Percentiles rank a stretch among this genome's conserved stretches.
phyloP scores from a whole-genome alignment of 192 early-diverging fungal genomes.

The Bifiguratus adelaidae region DNA sequence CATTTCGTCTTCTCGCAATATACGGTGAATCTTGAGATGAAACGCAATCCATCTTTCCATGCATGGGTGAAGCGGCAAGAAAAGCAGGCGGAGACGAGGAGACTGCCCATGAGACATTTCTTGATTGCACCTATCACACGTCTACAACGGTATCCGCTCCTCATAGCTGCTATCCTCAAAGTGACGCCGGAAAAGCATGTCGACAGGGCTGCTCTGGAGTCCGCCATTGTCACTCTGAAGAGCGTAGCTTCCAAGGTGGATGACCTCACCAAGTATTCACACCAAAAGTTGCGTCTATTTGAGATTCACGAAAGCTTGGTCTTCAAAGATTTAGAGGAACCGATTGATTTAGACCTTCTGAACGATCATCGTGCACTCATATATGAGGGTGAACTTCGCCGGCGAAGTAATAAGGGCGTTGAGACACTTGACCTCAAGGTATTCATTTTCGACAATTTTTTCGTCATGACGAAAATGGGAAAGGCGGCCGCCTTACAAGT shows the following conservation, averaged over 20 bases:
- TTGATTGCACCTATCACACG: conserved; percentile 75
- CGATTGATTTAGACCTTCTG: conserved; percentile 59
- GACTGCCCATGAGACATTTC: conserved; percentile 17
- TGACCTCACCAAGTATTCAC: neutral
- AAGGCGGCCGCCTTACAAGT: no score
- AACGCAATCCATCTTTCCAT: conserved; percentile 48
- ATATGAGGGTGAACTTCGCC: conserved; percentile 70
- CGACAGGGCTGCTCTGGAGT: conserved; percentile 54
- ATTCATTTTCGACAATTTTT: conserved; percentile 83
- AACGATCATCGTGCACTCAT: conserved; percentile 63
- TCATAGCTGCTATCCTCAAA: conserved; percentile 76
- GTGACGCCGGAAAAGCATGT: conserved; percentile 70
- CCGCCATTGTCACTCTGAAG: conserved; percentile 8
- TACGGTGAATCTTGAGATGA: conserved; percentile 54
- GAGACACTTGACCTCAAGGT: conserved; percentile 61
- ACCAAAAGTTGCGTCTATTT: neutral
- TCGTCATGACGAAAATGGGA: conserved; percentile 64
- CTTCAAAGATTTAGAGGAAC: conserved; percentile 20
- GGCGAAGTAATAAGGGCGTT: conserved; percentile 30
- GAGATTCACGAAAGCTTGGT: conserved; percentile 11
- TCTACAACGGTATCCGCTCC: conserved; percentile 75
- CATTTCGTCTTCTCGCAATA: conserved; percentile 68
- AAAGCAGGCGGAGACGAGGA: conserved; percentile 11
- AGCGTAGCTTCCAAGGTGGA: conserved; percentile 9
- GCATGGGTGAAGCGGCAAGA: conserved; percentile 66